phyloP scores from a whole-genome alignment of 2,329 filamentous ascomycete species.

The Claviceps quebecensis region DNA sequence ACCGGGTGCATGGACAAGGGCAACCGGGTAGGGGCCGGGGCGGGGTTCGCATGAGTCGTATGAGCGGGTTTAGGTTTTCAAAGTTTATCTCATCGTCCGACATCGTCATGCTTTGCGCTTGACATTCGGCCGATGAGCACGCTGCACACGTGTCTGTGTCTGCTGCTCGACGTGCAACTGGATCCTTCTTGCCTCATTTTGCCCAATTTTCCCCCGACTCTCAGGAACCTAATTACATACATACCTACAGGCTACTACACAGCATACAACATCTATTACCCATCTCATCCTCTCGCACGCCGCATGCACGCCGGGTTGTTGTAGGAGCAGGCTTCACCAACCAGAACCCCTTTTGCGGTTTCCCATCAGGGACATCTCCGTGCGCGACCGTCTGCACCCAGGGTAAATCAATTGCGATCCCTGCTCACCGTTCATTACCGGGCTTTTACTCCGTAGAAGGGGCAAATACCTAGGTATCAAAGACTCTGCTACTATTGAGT shows the following conservation, averaged over 20 bases:
- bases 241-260: too few species aligned
- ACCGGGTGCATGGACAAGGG: too few species aligned
- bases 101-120: not conserved
- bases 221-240: not conserved
- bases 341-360: not conserved
- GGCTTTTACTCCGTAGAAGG: not conserved
- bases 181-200: not conserved
- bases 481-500: too few species aligned
- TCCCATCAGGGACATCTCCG: not conserved
- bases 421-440: not conserved
- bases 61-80: too few species aligned
- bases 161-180: not conserved
- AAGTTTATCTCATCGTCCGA: too few species aligned
- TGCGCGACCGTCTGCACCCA: not conserved
- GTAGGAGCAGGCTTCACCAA: not conserved
- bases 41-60: too few species aligned
- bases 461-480: not conserved
- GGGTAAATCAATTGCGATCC: not conserved
- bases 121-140: not conserved
- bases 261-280: too few species aligned
- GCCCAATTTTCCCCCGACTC: conserved; percentile 3
- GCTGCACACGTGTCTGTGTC: not conserved
- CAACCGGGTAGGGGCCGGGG: too few species aligned
- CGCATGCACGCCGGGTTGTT: conserved; percentile 1
- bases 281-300: not conserved